Evolutionary conservation across 306 rosid genomes (phyloP).

Genomic region (Myrica gale): DNA sequence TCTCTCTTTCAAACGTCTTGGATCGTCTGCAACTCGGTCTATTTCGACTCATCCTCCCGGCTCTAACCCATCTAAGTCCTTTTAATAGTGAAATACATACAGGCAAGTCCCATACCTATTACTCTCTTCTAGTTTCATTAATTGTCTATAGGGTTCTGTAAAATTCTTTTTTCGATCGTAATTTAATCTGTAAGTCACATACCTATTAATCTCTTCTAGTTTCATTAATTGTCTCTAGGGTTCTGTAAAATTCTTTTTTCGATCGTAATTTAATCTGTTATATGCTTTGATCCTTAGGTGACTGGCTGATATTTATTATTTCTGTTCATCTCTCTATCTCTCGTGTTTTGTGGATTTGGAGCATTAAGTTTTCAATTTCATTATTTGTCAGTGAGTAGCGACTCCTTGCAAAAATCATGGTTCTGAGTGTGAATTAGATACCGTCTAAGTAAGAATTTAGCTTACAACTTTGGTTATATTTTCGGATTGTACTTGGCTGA

Average conservation of each 20-base stretch:
- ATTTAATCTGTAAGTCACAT: too few species aligned
- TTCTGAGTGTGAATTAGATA: not conserved
- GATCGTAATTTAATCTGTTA: not conserved
- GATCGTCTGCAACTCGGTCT: not conserved
- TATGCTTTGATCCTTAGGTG: not conserved
- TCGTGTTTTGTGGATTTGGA: not conserved
- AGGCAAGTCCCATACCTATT: not conserved
- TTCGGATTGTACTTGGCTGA: too few species aligned
- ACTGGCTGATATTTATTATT: not conserved
- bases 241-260: too few species aligned
- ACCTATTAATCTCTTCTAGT: not conserved
- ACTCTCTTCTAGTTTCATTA: too few species aligned
- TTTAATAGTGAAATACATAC: not conserved
- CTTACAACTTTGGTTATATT: not conserved
- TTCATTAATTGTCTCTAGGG: too few species aligned
- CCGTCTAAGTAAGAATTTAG: not conserved
- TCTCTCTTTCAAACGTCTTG: not conserved
- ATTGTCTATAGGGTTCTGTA: too few species aligned
- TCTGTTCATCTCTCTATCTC: not conserved
- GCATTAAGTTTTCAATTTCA: not conserved
- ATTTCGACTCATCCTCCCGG: not conserved
- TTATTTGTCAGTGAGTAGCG: not conserved
- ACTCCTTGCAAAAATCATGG: not conserved
- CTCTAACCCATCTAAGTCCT: not conserved
- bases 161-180: too few species aligned